Conservation (phyloP, 306 rosid genomes). For the Casuarina equisetifolia region DNA sequence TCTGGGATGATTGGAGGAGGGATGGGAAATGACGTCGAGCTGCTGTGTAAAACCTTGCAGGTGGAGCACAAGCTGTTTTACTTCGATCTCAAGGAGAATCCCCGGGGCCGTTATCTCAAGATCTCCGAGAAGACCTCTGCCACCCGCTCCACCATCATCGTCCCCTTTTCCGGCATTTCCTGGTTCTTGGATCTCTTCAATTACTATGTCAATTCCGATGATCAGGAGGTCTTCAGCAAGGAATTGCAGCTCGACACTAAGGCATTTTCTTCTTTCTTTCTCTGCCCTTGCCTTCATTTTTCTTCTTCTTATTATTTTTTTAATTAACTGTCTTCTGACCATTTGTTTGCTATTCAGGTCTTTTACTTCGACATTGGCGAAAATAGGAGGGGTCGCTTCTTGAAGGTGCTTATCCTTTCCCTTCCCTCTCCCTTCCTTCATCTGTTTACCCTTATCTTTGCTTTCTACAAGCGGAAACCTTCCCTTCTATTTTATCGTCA, state of each 20-base stretch:
- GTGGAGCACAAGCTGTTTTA: conserved; percentile 97
- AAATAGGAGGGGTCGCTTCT: conserved; percentile 98
- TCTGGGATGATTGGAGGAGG: conserved; percentile 35
- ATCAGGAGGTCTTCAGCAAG: conserved; percentile 92
- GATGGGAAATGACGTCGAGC: conserved; percentile 77
- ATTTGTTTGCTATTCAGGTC: conserved; percentile 41
- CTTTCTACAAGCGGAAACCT: neutral
- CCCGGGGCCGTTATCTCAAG: conserved; percentile 94
- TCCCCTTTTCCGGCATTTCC: conserved; percentile 92
- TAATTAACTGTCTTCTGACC: neutral
- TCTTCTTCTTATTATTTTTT: neutral
- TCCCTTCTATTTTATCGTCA: neutral
- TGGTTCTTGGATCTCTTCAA: conserved; percentile 99
- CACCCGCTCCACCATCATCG: conserved; percentile 97
- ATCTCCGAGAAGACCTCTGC: conserved; percentile 98
- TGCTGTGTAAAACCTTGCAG: conserved; percentile 92
- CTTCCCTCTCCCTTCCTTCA: neutral
- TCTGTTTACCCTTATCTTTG: neutral
- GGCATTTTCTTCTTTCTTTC: conserved; percentile 30
- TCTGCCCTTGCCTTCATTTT: neutral
- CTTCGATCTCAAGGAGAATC: conserved; percentile 99
- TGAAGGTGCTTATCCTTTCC: conserved; percentile 58
- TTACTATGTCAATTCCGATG: conserved; percentile 90
- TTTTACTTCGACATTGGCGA: conserved; percentile 99
- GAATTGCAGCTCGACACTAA: conserved; percentile 98